Percentiles rank a stretch among this genome's conserved stretches.
phyloP scores from a whole-genome alignment of 768 basidiomycete species.

The Cystobasidium tubakii region DNA sequence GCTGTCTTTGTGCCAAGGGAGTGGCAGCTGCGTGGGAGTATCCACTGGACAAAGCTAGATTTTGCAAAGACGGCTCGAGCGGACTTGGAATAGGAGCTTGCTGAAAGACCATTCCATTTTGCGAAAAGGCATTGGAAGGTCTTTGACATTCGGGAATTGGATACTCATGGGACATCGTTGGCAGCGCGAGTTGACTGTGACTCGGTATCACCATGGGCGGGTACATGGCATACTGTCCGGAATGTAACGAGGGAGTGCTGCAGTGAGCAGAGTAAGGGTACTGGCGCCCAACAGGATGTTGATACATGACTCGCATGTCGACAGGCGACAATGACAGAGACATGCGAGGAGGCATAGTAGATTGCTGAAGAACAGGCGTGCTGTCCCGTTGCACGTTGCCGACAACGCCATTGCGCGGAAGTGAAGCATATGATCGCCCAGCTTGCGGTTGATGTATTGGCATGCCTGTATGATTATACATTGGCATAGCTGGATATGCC shows the following conservation, averaged over 20 bases:
- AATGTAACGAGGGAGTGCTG: not conserved
- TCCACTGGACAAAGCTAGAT: not conserved
- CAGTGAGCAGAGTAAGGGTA: not conserved
- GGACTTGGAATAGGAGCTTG: not conserved
- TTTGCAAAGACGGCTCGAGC: not conserved
- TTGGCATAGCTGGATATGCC: not conserved
- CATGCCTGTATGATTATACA: not conserved
- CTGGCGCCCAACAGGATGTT: not conserved
- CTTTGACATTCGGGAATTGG: not conserved
- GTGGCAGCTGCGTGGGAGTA: not conserved
- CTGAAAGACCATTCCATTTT: not conserved
- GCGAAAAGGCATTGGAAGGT: not conserved
- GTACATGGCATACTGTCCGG: not conserved
- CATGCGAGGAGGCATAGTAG: not conserved
- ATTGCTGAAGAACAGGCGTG: not conserved
- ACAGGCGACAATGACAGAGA: constrained; percentile 20
- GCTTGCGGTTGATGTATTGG: not conserved
- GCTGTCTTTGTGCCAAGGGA: not conserved
- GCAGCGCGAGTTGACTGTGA: not conserved
- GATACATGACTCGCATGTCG: not conserved
- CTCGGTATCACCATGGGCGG: not conserved
- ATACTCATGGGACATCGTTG: not conserved
- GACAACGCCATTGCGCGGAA: not conserved
- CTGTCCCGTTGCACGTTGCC: not conserved
- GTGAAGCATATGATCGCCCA: not conserved